phyloP scores from a whole-genome alignment of 768 basidiomycete genomes.

The Suillus placidus region DNA sequence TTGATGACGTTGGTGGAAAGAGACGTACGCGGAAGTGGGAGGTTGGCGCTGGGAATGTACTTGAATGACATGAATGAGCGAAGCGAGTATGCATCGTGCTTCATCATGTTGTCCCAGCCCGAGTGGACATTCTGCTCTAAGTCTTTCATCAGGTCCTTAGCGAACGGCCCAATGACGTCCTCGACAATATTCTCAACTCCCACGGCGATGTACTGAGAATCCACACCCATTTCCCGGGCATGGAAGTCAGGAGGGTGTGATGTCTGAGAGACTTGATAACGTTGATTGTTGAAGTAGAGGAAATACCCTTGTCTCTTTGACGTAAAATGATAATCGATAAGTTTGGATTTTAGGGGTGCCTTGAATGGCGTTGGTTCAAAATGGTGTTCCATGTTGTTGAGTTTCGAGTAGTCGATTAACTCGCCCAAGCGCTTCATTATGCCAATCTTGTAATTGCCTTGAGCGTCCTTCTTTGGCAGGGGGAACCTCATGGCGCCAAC shows the following conservation, averaged over 20 bases:
- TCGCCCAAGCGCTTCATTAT: conserved; percentile 31
- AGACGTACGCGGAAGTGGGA: background rate
- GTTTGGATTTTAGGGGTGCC: background rate
- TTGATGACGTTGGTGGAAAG: background rate
- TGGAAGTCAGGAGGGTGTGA: background rate
- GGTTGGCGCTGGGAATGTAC: background rate
- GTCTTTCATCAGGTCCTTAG: conserved; percentile 20
- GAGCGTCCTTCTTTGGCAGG: conserved; percentile 19
- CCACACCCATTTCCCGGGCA: background rate
- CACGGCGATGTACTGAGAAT: conserved; percentile 15
- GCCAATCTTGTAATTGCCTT: conserved; percentile 12
- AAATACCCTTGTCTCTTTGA: conserved; percentile 14
- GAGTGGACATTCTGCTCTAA: conserved; percentile 15
- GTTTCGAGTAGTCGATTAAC: conserved; percentile 25
- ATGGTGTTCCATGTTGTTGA: conserved; percentile 10
- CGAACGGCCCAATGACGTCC: conserved; percentile 24
- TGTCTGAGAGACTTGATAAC: background rate
- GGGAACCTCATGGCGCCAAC: conserved; percentile 46
- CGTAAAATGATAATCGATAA: background rate
- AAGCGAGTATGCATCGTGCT: conserved; percentile 28
- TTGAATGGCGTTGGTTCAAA: background rate
- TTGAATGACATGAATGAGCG: conserved; percentile 22
- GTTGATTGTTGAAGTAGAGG: conserved; percentile 23
- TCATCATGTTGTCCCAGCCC: conserved; percentile 28
- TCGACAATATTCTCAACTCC: conserved; percentile 23